Conservation (phyloP, 441 rosid genomes). For the Populus hybrid region DNA sequence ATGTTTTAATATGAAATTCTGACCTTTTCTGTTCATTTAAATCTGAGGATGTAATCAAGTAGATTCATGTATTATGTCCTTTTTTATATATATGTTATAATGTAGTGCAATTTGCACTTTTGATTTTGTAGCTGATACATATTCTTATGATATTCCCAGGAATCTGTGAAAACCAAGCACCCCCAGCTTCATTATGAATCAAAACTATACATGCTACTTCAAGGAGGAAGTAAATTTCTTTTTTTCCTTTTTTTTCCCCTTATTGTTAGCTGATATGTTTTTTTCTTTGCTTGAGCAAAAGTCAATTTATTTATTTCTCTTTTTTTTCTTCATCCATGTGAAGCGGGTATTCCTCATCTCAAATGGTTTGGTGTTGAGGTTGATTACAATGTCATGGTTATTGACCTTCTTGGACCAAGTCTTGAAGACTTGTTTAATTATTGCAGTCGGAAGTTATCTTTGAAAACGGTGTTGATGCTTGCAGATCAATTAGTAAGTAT, state of each 20-base stretch:
- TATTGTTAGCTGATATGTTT: neutral
- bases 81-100: neutral
- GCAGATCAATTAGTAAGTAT: conserved; percentile 27
- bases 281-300: neutral
- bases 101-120: neutral
- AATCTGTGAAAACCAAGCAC: conserved; percentile 77
- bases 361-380: conserved; percentile 94
- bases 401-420: conserved; percentile 96
- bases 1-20: neutral
- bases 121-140: neutral
- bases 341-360: conserved; percentile 89
- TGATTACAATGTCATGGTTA: conserved; percentile 89
- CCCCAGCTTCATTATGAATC: conserved; percentile 98
- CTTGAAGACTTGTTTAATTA: conserved; percentile 92
- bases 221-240: conserved; percentile 82
- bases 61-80: neutral
- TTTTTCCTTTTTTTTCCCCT: neutral
- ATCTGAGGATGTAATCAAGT: neutral
- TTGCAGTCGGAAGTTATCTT: conserved; percentile 77
- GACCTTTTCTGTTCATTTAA: neutral
- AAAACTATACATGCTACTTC: conserved; percentile 86
- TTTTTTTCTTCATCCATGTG: conserved; percentile 6
- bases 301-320: neutral
- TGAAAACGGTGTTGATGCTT: conserved; percentile 90
- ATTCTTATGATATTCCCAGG: conserved; percentile 35